These are phyloP conservation scores for Exophiala spinifera DNA, from an alignment of 2,329 filamentous ascomycete genomes.

Conservation along the genomic window DNA sequence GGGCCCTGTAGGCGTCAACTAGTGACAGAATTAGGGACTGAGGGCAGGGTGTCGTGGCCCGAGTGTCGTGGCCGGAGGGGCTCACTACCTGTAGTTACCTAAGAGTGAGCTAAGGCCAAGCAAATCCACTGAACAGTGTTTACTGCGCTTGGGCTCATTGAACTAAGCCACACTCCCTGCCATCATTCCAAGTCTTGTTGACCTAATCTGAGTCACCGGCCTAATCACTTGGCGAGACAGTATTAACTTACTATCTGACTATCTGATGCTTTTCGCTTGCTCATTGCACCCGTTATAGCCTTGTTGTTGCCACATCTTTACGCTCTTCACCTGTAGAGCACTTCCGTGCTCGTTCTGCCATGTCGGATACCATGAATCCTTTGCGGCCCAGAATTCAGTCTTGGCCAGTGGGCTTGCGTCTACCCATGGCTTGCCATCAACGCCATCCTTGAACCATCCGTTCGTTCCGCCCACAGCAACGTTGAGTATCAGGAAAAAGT, in stretches of 20 bases:
- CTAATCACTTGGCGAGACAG: no score
- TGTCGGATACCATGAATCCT: conserved; percentile 64
- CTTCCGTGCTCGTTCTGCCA: conserved; percentile 61
- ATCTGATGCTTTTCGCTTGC: neutral
- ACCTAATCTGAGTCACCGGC: no score
- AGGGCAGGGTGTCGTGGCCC: no score
- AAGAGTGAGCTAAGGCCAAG: no score
- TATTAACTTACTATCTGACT: neutral
- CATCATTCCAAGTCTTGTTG: no score
- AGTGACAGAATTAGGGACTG: no score
- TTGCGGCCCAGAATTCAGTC: conserved; percentile 72
- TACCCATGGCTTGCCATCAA: conserved; percentile 73
- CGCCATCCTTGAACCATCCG: conserved; percentile 77
- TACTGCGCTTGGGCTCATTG: no score
- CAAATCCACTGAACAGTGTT: no score
- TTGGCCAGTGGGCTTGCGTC: conserved; percentile 64
- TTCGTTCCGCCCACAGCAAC: conserved; percentile 74
- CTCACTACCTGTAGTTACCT: no score
- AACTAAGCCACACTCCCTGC: no score
- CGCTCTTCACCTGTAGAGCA: conserved; percentile 65
- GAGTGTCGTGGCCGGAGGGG: no score
- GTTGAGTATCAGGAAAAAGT: conserved; percentile 74
- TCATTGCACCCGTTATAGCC: neutral
- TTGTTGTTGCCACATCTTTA: conserved; percentile 62
- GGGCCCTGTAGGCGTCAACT: no score